Base-by-base conservation (phyloP, 768 basidiomycete species). In the Boletus sp. region DNA sequence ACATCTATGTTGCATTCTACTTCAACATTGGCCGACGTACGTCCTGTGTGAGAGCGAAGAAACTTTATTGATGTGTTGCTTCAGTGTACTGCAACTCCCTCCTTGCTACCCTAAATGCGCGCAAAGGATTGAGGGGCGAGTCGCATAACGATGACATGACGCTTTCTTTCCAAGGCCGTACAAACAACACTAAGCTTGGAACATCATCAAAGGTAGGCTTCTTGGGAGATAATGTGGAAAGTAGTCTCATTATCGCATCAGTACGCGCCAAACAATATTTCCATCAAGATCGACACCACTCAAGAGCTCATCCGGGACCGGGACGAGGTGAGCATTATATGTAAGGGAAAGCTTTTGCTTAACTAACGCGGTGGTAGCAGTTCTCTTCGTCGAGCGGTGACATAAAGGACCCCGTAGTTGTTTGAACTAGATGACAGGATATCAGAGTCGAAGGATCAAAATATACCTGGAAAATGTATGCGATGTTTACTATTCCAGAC, bases 231-330 rank as follows among this genome's bases (percentile, higher is more conserved):
- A 5, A 10, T 2, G 3, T 15, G 15, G 35, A 6, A 12, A 14
- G 11, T 18, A 20, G 40, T 2, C 44, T 37, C 18, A 59, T 46
- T n/a, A 29, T 24, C 12, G 9, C 5, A 33, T 56, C 30, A 64
- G 69, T 58, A 48, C 4, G 2, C 46, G 60, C 76, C 77, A 45
- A 77, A 78, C 49, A 80, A 80, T 58, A 82, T 86, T 60, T 82
- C 84, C 35, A 85, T 87, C 72, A 83, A 83, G 71, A 82, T 86
- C 54, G 82, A 86, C 65, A 85, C 84, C 8, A 83, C 76, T 40
- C 77, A 82, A 30, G 84, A 85, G 54, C 76, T 74, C 47, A 66
- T 72, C 47, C 76, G 69, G 35, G 83, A 83, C 47, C 76, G 69
- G 35, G 83, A 83, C 58, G 69, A 62, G 57, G 71, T 71, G 20